Evolutionary conservation across 257 asterid genomes (phyloP).

Genomic region (Salvia hispanica): DNA sequence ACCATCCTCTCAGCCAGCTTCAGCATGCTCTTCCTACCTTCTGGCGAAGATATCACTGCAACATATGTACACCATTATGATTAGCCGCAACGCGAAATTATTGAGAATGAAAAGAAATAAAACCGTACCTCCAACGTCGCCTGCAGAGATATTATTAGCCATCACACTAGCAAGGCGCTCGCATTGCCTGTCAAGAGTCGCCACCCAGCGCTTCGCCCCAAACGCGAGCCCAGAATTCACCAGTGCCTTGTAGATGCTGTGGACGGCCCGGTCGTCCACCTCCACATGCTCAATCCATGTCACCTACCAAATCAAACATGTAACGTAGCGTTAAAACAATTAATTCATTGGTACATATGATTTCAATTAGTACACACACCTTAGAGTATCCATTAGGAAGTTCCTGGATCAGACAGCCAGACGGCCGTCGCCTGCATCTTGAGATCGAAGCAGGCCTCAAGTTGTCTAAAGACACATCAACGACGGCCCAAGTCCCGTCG

Average conservation of each 20-base stretch:
- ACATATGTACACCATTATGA: too few species aligned
- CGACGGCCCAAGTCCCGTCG: slow-evolving; percentile 81
- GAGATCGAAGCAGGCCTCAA: slow-evolving; percentile 55
- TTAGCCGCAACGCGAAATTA: too few species aligned
- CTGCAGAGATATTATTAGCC: slow-evolving; percentile 67
- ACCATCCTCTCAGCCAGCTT: slow-evolving; percentile 85
- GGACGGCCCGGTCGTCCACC: slow-evolving; percentile 68
- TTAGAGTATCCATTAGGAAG: slow-evolving; percentile 80
- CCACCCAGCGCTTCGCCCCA: slow-evolving; percentile 80
- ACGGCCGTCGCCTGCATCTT: slow-evolving; percentile 63
- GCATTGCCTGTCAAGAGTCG: slow-evolving; percentile 71
- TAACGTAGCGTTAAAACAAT: background rate
- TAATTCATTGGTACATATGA: too few species aligned
- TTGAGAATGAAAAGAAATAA: too few species aligned
- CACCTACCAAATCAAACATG: slow-evolving; percentile 37
- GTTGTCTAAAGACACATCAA: slow-evolving; percentile 74
- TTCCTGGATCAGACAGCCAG: slow-evolving; percentile 85
- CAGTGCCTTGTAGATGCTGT: slow-evolving; percentile 58
- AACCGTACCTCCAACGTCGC: slow-evolving; percentile 58
- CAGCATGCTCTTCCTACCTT: slow-evolving; percentile 73
- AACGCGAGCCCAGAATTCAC: slow-evolving; percentile 70
- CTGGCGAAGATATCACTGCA: slow-evolving; percentile 67
- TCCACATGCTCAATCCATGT: slow-evolving; percentile 81
- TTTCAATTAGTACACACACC: slow-evolving; percentile 33
- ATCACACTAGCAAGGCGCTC: slow-evolving; percentile 69